Base-by-base conservation (phyloP, 371 early-diverging fungal species). In the Actinomucor elegans region DNA sequence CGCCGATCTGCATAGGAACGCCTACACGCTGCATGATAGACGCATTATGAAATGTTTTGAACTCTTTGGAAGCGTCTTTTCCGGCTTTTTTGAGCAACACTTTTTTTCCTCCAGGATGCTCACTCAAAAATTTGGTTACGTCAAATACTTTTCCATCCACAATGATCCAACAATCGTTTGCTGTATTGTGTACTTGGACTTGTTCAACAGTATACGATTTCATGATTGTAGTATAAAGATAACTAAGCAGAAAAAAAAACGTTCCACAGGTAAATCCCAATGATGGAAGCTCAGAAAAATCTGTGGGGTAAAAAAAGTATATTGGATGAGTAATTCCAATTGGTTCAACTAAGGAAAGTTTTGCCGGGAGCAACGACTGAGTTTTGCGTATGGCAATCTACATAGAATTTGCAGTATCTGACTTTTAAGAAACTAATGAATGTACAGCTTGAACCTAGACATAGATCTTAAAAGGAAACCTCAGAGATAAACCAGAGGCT, bases 161-260 rank as follows among this genome's bases (percentile, higher is more conserved):
- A 36, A 94, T 89, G 59, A 96, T 87, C 99, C 99, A 99, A 67
- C 88, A 80, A 64, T 96, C 96, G 24, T 84, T 77, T 55, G 79
- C 71, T 41, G 71, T 69, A 33, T 79, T 84, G 63, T 96, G 96
- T 58, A 75, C 52, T 15, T 83, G 75, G 11, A 97, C 77, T 51
- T 94, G 90, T 28, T 85, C 86, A 10, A 75, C 61, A 1, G 89
- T 85, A 64, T 74, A 80, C 18, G 42, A 42, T 40, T 77, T 77
- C 48, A 59, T 62, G n/a, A n/a, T n/a, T n/a, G n/a, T n/a, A 20
- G 17, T 18, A 18, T 27, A 17, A 11, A 38, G 18, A 23, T 38
- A 38, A 38, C 21, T 23, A 31, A 10, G 23, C 4, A 23, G 40
- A 38, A 21, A 21, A 38, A 23, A 38, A 38, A 38, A 21, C 3